Base-by-base conservation (phyloP, 495 filamentous ascomycete species). In the Penicillium lagena region DNA sequence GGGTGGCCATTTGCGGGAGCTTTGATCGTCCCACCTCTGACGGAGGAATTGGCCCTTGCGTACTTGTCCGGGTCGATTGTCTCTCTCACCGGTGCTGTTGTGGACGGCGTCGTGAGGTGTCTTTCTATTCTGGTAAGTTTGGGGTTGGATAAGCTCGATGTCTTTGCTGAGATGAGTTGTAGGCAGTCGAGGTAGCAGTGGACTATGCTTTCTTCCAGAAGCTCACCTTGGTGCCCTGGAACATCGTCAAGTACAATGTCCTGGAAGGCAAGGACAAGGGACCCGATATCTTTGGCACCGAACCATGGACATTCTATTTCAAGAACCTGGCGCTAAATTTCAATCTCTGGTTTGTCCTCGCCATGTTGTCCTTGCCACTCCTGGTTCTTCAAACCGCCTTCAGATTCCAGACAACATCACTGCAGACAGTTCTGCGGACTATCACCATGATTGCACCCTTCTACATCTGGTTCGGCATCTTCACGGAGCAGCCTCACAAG, bases 221-320 rank as follows among this genome's bases (percentile, higher is more conserved):
- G 59, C 39, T 87, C 8, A 82, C 78, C 10, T 61, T 91, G 13
- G 88, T 95, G 13, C 82, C 90, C 7, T 85, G 87, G 72, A 96
- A 96, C 54, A 96, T 99, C 47, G 81, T 97, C 46, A 78, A 84
- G 45, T 99, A 99, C 73, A 99, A 99, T 61, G 77, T 99, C 29
- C 88, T 97, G 55, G 84, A 85, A 40, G 81, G 77, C 2, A 71
- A 81, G 7, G 83, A 80, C 35, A 76, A 75, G 59, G 94, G 94
- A 0, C 94, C 94, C 1, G 77, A 93, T 40, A 93, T 99, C 43
- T 99, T 95, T 58, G 94, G 94, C 22, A 94, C 87, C 13, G 94
- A 99, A 57, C 89, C 91, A 29, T 96, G 93, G 94, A 82, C 87
- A 34, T 99, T 97, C 64, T 99, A 99, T 62, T 70, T 96, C 50